Evolutionary conservation across 768 basidiomycete genomes (phyloP), one percentile per base, ranked within the genome.

Genomic region (Daedaleopsis nitida): DNA sequence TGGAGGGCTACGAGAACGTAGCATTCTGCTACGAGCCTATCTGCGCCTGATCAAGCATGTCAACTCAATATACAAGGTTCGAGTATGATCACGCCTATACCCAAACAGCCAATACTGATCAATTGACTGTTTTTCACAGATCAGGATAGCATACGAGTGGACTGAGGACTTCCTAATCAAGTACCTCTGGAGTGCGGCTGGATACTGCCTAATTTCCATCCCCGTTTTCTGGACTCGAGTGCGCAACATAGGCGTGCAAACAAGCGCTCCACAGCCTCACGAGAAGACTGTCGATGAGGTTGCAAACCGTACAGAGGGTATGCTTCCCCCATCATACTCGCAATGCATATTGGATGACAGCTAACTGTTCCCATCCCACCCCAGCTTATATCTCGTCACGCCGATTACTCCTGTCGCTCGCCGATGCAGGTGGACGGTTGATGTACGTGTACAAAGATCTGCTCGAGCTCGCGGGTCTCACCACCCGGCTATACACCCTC

Each of bases 391-490:
- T 98, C 52, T 96, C 95, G 32, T 96, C 95, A 62, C 85, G 96
- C 17, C 84, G 96, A 12, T 82, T 98, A 0, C 81, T 98, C 2
- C 81, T 98, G 35, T 95, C 95, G 1, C 84, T 98, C n/a, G 95
- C 96, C 1, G 96, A 98, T 68, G 96, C 96, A 0, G 96, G 96
- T 16, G 94, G 95, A 0, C 83, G 96, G 37, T 77, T 98, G 49
- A 98, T 98, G 96, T 96, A 94, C 70, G 94, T 94, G 0, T 94
- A 96, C 72, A 98, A 97, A 71, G 96, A 98, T 68, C 78, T 98
- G 7, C 85, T 97, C 23, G 94, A 96, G 72, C 84, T 98, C n/a
- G 94, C 94, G 5, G 96, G 96, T 11, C 85, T 96, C 58, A 97
- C 96, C 2, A 89, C 88, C 32, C 86, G 96, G 48, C 80, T 98